A percentile compares a stretch with the other conserved stretches of the same genome.
These are phyloP conservation scores for Zalaria obscura DNA, from an alignment of 2,329 filamentous ascomycete genomes.

Conservation along the genomic window DNA sequence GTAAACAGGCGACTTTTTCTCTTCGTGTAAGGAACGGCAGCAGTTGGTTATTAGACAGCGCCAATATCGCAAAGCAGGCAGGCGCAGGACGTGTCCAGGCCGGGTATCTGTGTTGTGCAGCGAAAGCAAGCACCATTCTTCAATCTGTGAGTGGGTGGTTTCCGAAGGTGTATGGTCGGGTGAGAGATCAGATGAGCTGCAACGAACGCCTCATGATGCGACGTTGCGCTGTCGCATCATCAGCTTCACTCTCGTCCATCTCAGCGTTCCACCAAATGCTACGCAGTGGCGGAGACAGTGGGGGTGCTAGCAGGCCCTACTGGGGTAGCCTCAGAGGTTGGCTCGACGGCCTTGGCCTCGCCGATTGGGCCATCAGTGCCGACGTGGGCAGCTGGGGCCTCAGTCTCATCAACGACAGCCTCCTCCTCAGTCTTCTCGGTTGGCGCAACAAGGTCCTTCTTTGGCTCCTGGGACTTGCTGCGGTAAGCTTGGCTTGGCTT, in stretches of 20 bases:
- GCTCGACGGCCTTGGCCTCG: slow-evolving; percentile 2
- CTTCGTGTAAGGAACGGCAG: slow-evolving; percentile 6
- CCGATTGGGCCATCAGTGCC: slow-evolving; percentile 1
- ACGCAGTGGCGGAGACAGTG: slow-evolving; percentile 18
- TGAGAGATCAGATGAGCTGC: slow-evolving; percentile 7
- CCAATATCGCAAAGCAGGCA: slow-evolving; percentile 3
- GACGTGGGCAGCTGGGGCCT: slow-evolving; percentile 1
- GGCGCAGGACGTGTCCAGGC: slow-evolving; percentile 1
- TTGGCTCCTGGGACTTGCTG: slow-evolving; percentile 11
- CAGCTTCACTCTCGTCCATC: slow-evolving; percentile 1
- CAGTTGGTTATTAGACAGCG: slow-evolving; percentile 10
- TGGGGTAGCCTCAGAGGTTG: background rate
- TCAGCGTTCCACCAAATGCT: slow-evolving; percentile 10
- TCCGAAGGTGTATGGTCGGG: background rate
- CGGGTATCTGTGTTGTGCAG: slow-evolving; percentile 5
- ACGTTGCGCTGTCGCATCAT: slow-evolving; percentile 2
- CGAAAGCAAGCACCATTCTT: background rate
- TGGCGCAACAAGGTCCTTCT: slow-evolving; percentile 20
- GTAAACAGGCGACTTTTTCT: slow-evolving; percentile 1
- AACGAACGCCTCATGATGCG: slow-evolving; percentile 6
- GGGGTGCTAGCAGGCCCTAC: slow-evolving; percentile 7
- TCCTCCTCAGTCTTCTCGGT: slow-evolving; percentile 17
- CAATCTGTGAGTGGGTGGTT: background rate
- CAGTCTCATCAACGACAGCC: slow-evolving; percentile 6
- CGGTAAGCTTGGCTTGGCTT: slow-evolving; percentile 26